Evolutionary conservation across 2,329 filamentous ascomycete genomes (phyloP), one percentile per base, ranked within the genome.

Genomic region (Phoma sp.): DNA sequence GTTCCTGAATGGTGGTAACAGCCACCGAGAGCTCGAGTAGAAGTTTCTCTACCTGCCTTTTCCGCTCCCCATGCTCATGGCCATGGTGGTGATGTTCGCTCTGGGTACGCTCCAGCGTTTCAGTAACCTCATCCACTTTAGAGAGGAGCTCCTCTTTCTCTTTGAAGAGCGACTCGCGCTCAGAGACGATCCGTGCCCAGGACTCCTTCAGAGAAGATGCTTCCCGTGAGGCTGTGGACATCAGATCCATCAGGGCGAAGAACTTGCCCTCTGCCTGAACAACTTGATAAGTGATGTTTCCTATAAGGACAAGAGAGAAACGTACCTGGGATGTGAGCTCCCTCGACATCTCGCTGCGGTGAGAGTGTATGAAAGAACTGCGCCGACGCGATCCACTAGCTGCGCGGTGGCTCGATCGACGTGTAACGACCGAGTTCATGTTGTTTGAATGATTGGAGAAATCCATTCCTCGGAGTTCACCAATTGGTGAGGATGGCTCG

Each of bases 211-310:
- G 32, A 0, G 64, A 69, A 4, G 61, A 59, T 27, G 64, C 64
- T 45, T 67, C 61, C 17, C 65, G 57, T 10, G 65, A 69, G 12
- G 64, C 63, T 25, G 55, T 64, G 9, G 65, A 63, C 58, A 69
- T 70, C 10, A 68, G 64, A 15, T 70, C 65, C 58, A 70, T 67
- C 15, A 70, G 40, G n/a, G 65, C 60, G 43, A 69, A 68, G 52
- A 70, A 67, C 43, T 68, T 68, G 10, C 61, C 58, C 36, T 69
- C 63, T 3, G 67, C 64, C 46, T 68, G 41, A 1, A 27, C 12
- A 24, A 8, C 2, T 8, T 13, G 1, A 13, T 49, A 6, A 55
- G 40, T 31, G 9, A 38, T 9, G 2, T 12, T 2, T 25, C 1
- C 13, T 8, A 4, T 15, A 10, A 3, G 8, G 2, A 3, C 2